Evolutionary conservation across 306 rosid genomes (phyloP).

Genomic region (Trifolium fragiferum): DNA sequence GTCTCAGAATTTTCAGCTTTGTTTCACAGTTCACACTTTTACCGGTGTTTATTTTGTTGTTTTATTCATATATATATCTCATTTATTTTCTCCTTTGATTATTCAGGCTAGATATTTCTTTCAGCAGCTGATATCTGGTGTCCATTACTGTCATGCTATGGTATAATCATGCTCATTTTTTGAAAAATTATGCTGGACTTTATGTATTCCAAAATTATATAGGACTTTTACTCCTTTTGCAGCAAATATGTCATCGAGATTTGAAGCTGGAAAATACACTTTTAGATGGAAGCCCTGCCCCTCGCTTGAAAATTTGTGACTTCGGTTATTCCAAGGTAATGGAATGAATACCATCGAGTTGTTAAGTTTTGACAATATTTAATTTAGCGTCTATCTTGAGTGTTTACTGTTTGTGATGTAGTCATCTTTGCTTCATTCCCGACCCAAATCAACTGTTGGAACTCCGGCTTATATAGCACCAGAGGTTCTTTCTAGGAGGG

Average conservation of each 20-base stretch:
- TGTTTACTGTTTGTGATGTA: constrained; percentile 37
- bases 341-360: background rate
- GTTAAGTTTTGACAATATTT: background rate
- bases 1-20: constrained; percentile 18
- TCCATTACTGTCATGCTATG: constrained; percentile 70
- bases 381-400: background rate
- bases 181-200: background rate
- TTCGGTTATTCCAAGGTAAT: constrained; percentile 78
- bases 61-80: constrained; percentile 22
- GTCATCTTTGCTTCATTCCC: constrained; percentile 77
- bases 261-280: constrained; percentile 74
- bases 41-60: constrained; percentile 10
- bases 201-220: background rate
- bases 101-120: constrained; percentile 78
- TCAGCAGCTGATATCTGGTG: constrained; percentile 83
- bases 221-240: constrained; percentile 27
- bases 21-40: background rate
- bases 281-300: constrained; percentile 82
- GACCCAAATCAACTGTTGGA: constrained; percentile 80
- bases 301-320: constrained; percentile 80
- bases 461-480: constrained; percentile 85
- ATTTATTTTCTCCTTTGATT: constrained; percentile 32
- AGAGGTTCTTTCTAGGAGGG: constrained; percentile 73
- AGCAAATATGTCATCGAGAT: constrained; percentile 82
- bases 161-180: constrained; percentile 44